phyloP scores from a whole-genome alignment of 345 rosid genomes.

The Populus tremula region DNA sequence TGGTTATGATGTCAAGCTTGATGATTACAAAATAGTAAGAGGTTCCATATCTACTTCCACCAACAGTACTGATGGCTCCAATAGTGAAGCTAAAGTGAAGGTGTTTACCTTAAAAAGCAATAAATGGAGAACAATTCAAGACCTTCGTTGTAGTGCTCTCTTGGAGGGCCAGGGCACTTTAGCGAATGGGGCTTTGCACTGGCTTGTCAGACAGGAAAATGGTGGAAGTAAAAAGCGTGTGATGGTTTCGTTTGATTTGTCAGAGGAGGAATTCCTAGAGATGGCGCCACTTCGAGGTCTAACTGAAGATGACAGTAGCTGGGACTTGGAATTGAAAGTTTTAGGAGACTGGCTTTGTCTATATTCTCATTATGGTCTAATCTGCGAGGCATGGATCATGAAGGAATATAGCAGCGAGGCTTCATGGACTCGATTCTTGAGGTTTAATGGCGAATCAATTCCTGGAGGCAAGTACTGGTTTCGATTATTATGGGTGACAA shows the following conservation, averaged over 20 bases:
- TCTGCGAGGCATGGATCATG: not conserved
- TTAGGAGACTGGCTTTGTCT: not conserved
- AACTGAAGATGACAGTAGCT: not conserved
- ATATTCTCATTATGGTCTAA: not conserved
- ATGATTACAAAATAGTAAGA: not conserved
- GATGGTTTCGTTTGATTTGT: not conserved
- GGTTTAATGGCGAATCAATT: not conserved
- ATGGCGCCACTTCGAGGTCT: not conserved
- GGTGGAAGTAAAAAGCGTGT: not conserved
- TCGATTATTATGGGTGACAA: not conserved
- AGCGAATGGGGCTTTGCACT: not conserved
- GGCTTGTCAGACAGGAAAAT: not conserved
- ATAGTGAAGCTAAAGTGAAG: not conserved
- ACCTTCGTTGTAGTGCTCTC: not conserved
- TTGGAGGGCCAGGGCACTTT: not conserved
- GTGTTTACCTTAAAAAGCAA: not conserved
- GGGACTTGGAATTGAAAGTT: no score
- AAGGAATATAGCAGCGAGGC: not conserved
- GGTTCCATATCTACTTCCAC: not conserved
- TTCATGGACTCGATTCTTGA: not conserved
- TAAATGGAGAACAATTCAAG: not conserved
- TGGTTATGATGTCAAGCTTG: not conserved
- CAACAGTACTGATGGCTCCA: not conserved
- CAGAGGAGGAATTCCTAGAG: not conserved
- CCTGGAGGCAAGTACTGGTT: not conserved